phyloP scores from a whole-genome alignment of 176 grass and related monocot species.

The Aegilops longissima region DNA sequence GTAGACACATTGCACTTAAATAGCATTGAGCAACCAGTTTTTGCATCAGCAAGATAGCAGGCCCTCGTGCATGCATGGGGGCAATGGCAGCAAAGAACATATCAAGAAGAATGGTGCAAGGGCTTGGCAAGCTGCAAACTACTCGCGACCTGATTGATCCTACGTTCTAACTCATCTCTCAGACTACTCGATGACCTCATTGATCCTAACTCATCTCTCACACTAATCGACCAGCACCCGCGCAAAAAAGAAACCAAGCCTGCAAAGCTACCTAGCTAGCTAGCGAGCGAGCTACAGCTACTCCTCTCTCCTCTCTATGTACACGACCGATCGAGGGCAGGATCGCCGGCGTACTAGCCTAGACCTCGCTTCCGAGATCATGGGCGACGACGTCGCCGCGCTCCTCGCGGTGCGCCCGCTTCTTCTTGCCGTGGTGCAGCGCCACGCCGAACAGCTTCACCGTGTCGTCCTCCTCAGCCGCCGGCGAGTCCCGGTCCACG shows the following conservation, averaged over 20 bases:
- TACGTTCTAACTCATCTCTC: background rate
- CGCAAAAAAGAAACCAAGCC: background rate
- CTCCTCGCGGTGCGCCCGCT: conserved; percentile 46
- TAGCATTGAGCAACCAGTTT: background rate
- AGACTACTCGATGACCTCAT: background rate
- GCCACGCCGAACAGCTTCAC: conserved; percentile 96
- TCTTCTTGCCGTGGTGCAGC: conserved; percentile 63
- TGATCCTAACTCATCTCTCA: background rate
- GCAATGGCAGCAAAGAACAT: background rate
- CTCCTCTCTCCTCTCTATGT: conserved; percentile 18
- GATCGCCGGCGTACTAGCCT: background rate
- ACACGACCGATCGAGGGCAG: background rate
- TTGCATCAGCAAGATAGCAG: background rate
- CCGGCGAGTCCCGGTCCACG: conserved; percentile 17
- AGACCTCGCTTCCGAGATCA: conserved; percentile 45
- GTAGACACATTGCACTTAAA: no score
- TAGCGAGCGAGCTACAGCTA: conserved; percentile 3
- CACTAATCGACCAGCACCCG: background rate
- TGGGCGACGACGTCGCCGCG: conserved; percentile 13
- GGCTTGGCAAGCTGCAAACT: background rate
- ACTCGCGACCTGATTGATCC: background rate
- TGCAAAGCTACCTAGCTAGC: background rate
- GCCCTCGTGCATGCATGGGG: background rate
- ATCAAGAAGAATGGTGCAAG: conserved; percentile 8
- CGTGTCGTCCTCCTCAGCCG: background rate